phyloP scores from a whole-genome alignment of 1,139 yeast genomes.

The Geotrichum histeridarum region DNA sequence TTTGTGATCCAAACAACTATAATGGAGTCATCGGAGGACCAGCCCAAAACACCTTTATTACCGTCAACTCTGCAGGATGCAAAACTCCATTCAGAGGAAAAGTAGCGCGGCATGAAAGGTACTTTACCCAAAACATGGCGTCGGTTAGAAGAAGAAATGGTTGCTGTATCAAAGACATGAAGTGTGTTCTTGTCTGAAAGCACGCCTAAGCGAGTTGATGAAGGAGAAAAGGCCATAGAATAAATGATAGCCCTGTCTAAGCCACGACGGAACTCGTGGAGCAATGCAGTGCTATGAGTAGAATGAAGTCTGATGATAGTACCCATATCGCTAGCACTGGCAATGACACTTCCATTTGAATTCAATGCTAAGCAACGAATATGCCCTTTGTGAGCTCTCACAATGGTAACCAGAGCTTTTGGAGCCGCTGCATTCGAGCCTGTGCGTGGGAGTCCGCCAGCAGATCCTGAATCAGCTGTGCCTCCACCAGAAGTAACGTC shows the following conservation, averaged over 20 bases:
- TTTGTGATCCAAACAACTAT: constrained; percentile 63
- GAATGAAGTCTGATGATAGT: constrained; percentile 79
- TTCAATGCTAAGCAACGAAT: constrained; percentile 66
- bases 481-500: constrained; percentile 28
- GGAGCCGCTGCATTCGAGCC: constrained; percentile 23
- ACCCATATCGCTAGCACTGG: constrained; percentile 84
- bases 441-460: background rate
- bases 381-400: constrained; percentile 76
- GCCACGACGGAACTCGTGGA: constrained; percentile 84
- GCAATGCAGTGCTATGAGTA: constrained; percentile 62
- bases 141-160: constrained; percentile 44
- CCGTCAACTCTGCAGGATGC: constrained; percentile 62
- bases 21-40: constrained; percentile 67
- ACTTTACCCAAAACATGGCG: constrained; percentile 63
- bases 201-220: constrained; percentile 72
- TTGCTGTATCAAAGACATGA: constrained; percentile 61
- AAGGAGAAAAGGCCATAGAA: constrained; percentile 77
- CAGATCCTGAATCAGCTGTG: background rate
- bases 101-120: constrained; percentile 72
- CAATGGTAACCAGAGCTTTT: constrained; percentile 59
- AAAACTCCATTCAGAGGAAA: constrained; percentile 85
- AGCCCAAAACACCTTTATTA: constrained; percentile 60
- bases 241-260: constrained; percentile 75
- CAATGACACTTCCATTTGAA: constrained; percentile 70
- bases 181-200: constrained; percentile 83